A percentile compares a stretch with the other conserved stretches of the same genome.
These are phyloP conservation scores for Lonicera japonica DNA, from an alignment of 129 eudicot species.

Conservation along the genomic window DNA sequence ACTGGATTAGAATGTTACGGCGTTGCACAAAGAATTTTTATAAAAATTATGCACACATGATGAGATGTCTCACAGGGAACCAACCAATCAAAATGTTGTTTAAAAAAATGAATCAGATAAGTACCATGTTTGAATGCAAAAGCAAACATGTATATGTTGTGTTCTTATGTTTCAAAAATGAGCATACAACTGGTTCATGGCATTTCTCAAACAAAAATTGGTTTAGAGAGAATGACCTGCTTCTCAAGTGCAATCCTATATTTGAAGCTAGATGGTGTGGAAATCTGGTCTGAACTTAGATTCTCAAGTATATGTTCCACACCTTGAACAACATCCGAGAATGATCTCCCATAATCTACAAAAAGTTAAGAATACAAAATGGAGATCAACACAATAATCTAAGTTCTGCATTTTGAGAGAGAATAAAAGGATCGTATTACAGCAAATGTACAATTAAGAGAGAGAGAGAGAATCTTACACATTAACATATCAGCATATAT, in stretches of 20 bases:
- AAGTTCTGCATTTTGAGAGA: not conserved
- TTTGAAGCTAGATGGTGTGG: constrained; percentile 75
- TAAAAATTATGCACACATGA: too few relatives aligned
- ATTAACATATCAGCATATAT: too few relatives aligned
- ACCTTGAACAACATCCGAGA: constrained; percentile 72
- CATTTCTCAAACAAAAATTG: not conserved
- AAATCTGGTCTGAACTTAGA: constrained; percentile 58
- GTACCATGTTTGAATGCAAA: not conserved
- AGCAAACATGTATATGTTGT: not conserved
- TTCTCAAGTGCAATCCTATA: constrained; percentile 79
- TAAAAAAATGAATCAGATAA: too few relatives aligned
- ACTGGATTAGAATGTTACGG: too few relatives aligned
- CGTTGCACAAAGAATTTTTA: too few relatives aligned
- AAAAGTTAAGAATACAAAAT: constrained; percentile 5
- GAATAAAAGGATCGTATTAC: too few relatives aligned
- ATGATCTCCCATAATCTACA: constrained; percentile 90
- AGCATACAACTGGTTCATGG: not conserved
- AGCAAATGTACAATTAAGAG: not conserved
- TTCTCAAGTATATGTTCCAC: constrained; percentile 69
- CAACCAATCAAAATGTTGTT: too few relatives aligned
- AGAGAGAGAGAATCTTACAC: too few relatives aligned
- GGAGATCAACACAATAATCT: constrained; percentile 2
- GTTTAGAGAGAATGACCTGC: constrained; percentile 49
- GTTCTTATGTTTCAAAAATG: not conserved
- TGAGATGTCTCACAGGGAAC: too few relatives aligned